Evolutionary conservation across 2,329 filamentous ascomycete genomes (phyloP), one percentile per base, ranked within the genome.

Genomic region (Penicillium psychrosexuale): DNA sequence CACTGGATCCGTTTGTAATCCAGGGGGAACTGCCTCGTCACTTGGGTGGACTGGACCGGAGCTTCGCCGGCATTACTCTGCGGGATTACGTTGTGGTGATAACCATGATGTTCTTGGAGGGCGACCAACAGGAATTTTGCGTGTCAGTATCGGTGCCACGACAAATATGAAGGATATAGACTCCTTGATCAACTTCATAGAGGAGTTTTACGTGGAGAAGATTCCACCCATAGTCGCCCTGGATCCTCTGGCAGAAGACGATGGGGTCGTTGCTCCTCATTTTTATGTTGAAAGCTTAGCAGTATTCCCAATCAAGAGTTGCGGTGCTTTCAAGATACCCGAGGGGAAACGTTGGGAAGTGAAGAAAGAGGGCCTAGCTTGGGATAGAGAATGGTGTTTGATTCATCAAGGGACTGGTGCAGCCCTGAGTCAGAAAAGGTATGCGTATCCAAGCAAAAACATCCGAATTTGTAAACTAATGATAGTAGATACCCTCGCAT

Each of bases 301-400:
- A 1, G 83, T 97, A 0, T 99, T 91, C 67, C 94, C 94, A 0
- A 92, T 99, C 68, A 99, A 99, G 73, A 96, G 91, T 69, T 97
- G 94, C 66, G 89, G 86, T 15, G 89, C 89, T 0, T 96, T 88
- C 70, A 77, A 78, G 34, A 79, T 97, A 30, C 87, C 91, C 1
- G 58, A 74, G 0, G 81, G 78, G 2, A 76, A 75, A 8, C 68
- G 79, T 13, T 99, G 94, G 94, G 85, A 89, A 64, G 81, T 97
- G 19, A 84, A 83, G 52, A 79, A 82, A 8, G 91, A 97, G 75
- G 94, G 94, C 0, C 78, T 99, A 2, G 88, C 86, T 8, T 97
- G 93, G 91, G 94, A 99, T 71, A 83, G 94, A 58, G 93, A 97
- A 76, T 99, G 94, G 93, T 97, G 93, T 73, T 78, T 99, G 19